Evolutionary conservation across 2,329 filamentous ascomycete genomes (phyloP).

Genomic region (Pseudodiploospora longispora): DNA sequence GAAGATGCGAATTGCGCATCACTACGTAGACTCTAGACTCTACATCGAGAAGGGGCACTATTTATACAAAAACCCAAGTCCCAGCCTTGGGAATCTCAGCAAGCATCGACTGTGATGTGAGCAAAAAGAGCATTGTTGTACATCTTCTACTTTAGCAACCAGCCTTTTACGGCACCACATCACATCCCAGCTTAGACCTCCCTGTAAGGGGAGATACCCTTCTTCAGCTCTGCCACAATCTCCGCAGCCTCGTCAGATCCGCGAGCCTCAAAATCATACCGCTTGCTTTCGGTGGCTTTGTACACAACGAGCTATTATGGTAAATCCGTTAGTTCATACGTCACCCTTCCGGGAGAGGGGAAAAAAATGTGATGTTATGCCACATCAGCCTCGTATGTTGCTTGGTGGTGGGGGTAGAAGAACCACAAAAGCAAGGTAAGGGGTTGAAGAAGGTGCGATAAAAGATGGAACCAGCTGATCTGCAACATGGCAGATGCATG

Average conservation of each 20-base stretch:
- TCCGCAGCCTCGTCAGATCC: constrained; percentile 65
- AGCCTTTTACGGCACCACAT: background rate
- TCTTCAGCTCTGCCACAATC: constrained; percentile 72
- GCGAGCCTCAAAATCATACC: constrained; percentile 79
- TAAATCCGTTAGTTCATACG: background rate
- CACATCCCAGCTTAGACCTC: constrained; percentile 28
- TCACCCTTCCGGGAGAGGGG: background rate
- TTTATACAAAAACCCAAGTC: background rate
- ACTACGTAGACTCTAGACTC: too few species aligned
- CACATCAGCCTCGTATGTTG: background rate
- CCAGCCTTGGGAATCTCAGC: too few species aligned
- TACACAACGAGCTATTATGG: constrained; percentile 57
- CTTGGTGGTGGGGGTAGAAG: too few species aligned
- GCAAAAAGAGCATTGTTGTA: too few species aligned
- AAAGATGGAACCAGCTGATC: too few species aligned
- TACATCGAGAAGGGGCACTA: background rate
- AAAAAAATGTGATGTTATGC: background rate
- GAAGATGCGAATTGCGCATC: too few species aligned
- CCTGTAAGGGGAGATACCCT: constrained; percentile 60
- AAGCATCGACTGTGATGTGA: too few species aligned
- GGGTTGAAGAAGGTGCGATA: too few species aligned
- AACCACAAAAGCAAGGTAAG: background rate
- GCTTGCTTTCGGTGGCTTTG: constrained; percentile 66
- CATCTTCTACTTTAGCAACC: too few species aligned
- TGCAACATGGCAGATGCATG: too few species aligned